Base-by-base conservation (phyloP, 176 grass and related monocot species). In the Eragrostis nindensis region DNA sequence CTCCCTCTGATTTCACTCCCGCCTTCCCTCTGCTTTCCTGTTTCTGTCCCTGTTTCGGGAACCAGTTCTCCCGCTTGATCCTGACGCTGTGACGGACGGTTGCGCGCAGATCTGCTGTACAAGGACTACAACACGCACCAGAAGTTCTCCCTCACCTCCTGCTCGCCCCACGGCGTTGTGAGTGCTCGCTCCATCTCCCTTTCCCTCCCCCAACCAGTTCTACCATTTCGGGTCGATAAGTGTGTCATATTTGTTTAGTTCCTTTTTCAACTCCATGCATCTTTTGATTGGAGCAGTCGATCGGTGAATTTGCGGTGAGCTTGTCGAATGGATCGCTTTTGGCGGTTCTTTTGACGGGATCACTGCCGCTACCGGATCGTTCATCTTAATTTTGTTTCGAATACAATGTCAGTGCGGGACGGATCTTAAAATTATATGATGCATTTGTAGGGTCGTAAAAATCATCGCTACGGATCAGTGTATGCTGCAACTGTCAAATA, bases 121-220 rank as follows among this genome's bases (percentile, higher is more conserved):
- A 86, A n/a, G 88, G 86, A 93, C 77, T 98, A 98, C 79, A 69
- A 50, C 62, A 91, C 86, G 62, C 83, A 98, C 83, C 90, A 95
- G 78, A 95, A 92, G 81, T 93, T 98, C 78, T 79, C 75, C 39
- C 59, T 98, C 49, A 92, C 81, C 56, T 91, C 90, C 75, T 93
- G 73, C 86, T 93, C 90, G 49, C 79, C 86, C 13, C 62, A 73
- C 22, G 92, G 88, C 81, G 92, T 98, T 52, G 90, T 98, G 84
- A 89, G 95, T 90, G 25, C 54, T 84, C 72, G 26, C 17, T 42
- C 53, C 18, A 15, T 32, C 67, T 21, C 55, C 67, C 39, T 17
- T 30, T 45, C 40, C n/a, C 3, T 25, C 71, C 41, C 24, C 16
- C 1, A 61, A 5, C 40, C 12, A 60, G 24, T 77, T 15, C 73